Base-by-base conservation (phyloP, 176 grass and related monocot genomes). In the Triticum urartu region DNA sequence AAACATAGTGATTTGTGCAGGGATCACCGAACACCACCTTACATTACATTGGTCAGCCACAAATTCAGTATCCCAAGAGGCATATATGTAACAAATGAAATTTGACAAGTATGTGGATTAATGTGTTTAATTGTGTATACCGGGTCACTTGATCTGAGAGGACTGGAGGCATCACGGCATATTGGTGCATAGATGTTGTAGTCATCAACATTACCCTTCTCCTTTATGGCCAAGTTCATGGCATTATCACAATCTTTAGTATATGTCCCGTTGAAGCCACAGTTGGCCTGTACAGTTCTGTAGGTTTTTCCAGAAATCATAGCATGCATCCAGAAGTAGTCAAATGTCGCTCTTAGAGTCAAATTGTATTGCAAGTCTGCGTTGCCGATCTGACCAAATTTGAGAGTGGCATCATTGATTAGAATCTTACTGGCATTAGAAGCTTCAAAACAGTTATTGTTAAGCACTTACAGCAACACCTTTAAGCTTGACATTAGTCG, bases 251-350 rank as follows among this genome's bases (percentile, higher is more conserved):
- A 87, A 60, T 73, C 84, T 8, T 80, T 80, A 50, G 75, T 91
- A 77, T 87, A 84, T 48, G 75, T 91, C 21, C 81, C 68, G 11
- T 88, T 86, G 59, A 94, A 91, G 72, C 82, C 70, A 79, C 92
- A 94, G 25, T 79, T 89, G 24, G 72, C 75, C 64, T 84, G 85
- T 73, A 94, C 89, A 47, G 69, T 66, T 67, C 30, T 83, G 66
- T 91, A 94, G 68, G 84, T 65, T 76, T 75, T 89, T 50, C 83
- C 79, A 72, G 92, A 94, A 85, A 94, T 91, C 78, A 94, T 88
- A 89, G 92, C 92, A 81, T 94, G 92, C 80, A 58, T 84, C 92
- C 92, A 94, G 38, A 89, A 84, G 80, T 91, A 94, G 62, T 89
- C 86, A 72, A 64, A 94, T 32, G 79, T 63, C 73, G 88, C 87